Percentiles rank a stretch among this genome's conserved stretches.
These are phyloP conservation scores for Picea abies DNA, from an alignment of 83 land plant genomes.

Conservation along the genomic window DNA sequence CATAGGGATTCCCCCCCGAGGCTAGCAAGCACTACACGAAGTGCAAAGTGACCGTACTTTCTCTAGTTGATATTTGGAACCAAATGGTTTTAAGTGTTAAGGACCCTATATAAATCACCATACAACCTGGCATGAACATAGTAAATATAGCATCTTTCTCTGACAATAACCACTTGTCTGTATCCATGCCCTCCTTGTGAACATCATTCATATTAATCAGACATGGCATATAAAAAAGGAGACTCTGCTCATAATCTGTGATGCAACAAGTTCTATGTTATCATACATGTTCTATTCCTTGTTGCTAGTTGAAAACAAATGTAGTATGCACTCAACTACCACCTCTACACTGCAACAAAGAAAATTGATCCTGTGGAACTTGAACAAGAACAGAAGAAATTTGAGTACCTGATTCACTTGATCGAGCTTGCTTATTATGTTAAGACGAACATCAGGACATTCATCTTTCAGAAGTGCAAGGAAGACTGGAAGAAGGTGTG, in stretches of 20 bases:
- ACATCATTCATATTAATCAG: background rate
- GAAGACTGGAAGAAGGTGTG: conserved; percentile 59
- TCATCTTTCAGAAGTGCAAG: conserved; percentile 62
- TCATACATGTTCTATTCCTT: too few relatives aligned
- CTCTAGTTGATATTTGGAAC: too few relatives aligned
- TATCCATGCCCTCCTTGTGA: background rate
- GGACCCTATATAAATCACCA: too few relatives aligned
- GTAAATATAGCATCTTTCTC: too few relatives aligned
- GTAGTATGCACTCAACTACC: background rate
- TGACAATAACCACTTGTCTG: too few relatives aligned
- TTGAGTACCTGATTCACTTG: conserved; percentile 57
- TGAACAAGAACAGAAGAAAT: background rate
- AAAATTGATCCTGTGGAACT: background rate
- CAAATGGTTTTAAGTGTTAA: too few relatives aligned
- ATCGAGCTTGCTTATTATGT: conserved; percentile 67
- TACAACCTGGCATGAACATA: too few relatives aligned
- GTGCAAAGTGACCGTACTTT: too few relatives aligned
- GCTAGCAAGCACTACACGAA: too few relatives aligned
- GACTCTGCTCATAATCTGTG: background rate
- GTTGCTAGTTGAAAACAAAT: too few relatives aligned
- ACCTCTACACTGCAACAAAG: background rate
- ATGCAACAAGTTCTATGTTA: background rate
- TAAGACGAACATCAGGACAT: conserved; percentile 61
- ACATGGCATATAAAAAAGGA: background rate
- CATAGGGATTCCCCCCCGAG: too few relatives aligned